phyloP scores from a whole-genome alignment of 306 rosid genomes.

The Begonia fuchsioides region DNA sequence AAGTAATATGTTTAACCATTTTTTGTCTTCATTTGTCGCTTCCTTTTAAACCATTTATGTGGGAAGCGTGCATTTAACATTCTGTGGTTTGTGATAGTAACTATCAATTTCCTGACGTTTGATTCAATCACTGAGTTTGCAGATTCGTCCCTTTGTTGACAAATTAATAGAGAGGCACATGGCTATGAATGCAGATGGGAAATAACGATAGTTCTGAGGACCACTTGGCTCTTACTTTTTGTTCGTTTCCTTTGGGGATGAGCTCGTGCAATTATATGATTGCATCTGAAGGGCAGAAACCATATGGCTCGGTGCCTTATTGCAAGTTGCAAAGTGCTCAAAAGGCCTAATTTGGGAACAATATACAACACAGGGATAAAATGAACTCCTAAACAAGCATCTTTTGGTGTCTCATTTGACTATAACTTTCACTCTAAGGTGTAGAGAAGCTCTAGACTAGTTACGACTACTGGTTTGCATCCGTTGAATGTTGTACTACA shows the following conservation, averaged over 20 bases:
- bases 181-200: constrained; percentile 32
- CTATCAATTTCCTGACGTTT: constrained; percentile 12
- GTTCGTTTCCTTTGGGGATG: constrained; percentile 12
- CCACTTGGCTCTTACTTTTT: constrained; percentile 10
- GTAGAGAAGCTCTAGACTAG: constrained; percentile 12
- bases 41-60: too few species aligned
- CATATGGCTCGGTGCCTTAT: constrained; percentile 8
- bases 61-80: too few species aligned
- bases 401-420: not conserved
- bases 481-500: constrained; percentile 22
- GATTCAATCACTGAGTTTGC: constrained; percentile 28
- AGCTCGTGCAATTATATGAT: constrained; percentile 7
- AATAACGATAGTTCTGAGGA: constrained; percentile 27
- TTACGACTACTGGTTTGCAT: constrained; percentile 25
- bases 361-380: constrained; percentile 2
- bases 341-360: constrained; percentile 6
- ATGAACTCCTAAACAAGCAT: not conserved
- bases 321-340: constrained; percentile 11
- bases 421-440: not conserved
- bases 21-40: too few species aligned
- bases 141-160: constrained; percentile 92
- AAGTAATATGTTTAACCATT: too few species aligned
- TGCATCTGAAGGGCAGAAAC: constrained; percentile 14
- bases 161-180: constrained; percentile 77
- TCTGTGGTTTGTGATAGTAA: too few species aligned